Percentiles rank a stretch among this genome's conserved stretches.
Evolutionary conservation across 768 basidiomycete genomes (phyloP).

Genomic region (Agrocybe chaxingu): DNA sequence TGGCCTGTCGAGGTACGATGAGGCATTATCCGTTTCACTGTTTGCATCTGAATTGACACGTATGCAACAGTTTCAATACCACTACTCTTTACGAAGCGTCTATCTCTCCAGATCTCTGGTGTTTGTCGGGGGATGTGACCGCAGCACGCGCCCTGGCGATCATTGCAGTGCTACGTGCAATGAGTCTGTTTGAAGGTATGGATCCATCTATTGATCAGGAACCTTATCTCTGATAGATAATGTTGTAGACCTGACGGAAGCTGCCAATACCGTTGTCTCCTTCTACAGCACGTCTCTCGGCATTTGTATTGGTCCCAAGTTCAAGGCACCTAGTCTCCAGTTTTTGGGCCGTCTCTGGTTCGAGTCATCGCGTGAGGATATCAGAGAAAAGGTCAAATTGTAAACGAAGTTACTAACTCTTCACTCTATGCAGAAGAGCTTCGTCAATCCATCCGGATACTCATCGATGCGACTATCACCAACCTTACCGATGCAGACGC

Average conservation of each 20-base stretch:
- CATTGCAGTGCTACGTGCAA: slow-evolving; percentile 61
- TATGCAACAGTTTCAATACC: slow-evolving; percentile 29
- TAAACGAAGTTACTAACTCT: slow-evolving; percentile 1
- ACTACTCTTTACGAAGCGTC: slow-evolving; percentile 39
- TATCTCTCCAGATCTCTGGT: slow-evolving; percentile 54
- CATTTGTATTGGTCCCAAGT: slow-evolving; percentile 54
- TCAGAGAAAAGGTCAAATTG: background rate
- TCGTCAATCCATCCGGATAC: slow-evolving; percentile 67
- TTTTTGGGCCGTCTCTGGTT: slow-evolving; percentile 78
- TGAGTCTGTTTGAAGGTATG: slow-evolving; percentile 71
- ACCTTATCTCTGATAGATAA: background rate
- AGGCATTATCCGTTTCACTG: too few species aligned
- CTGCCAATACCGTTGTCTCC: slow-evolving; percentile 69
- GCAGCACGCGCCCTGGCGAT: slow-evolving; percentile 70
- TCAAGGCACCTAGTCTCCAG: slow-evolving; percentile 66
- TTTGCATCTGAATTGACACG: background rate
- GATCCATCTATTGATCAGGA: background rate
- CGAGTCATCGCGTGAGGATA: slow-evolving; percentile 58
- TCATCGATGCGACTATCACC: slow-evolving; percentile 76
- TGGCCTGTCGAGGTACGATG: slow-evolving; percentile 48
- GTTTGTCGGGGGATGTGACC: slow-evolving; percentile 66
- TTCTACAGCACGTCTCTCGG: slow-evolving; percentile 79
- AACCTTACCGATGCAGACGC: slow-evolving; percentile 69
- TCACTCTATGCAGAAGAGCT: slow-evolving; percentile 53
- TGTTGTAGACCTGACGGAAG: slow-evolving; percentile 60